Evolutionary conservation across 805 yeast genomes (phyloP).

Genomic region (Yueomyces sp.): DNA sequence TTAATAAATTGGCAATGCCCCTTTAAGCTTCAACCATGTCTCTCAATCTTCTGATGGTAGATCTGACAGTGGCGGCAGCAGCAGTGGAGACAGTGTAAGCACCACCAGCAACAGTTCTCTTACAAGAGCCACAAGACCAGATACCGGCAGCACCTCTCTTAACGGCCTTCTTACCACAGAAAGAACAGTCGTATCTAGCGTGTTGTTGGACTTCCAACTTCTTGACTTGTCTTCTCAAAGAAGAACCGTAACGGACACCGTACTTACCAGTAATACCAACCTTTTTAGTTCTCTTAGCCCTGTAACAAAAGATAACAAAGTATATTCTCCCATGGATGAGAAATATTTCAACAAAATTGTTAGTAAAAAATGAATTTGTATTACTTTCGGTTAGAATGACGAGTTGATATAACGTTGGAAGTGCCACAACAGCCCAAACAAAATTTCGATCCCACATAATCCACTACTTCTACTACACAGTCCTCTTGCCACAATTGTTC

Average conservation of each 20-base stretch:
- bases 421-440: too few species aligned
- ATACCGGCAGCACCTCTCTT: constrained; percentile 97
- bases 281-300: constrained; percentile 99
- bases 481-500: too few species aligned
- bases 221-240: constrained; percentile 99
- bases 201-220: constrained; percentile 98
- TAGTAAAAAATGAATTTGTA: neutral
- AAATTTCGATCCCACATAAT: too few species aligned
- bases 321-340: too few species aligned
- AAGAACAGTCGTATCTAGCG: constrained; percentile 96
- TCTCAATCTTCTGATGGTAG: constrained; percentile 99
- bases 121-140: constrained; percentile 95
- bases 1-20: neutral
- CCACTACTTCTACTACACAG: too few species aligned
- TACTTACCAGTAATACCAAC: constrained; percentile 99
- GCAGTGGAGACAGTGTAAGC: constrained; percentile 99
- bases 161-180: constrained; percentile 99
- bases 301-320: constrained; percentile 17
- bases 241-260: constrained; percentile 99
- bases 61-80: constrained; percentile 99
- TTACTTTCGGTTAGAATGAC: too few species aligned
- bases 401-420: too few species aligned
- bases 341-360: neutral
- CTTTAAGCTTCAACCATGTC: constrained; percentile 97
- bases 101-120: constrained; percentile 98